phyloP scores from a whole-genome alignment of 2,329 filamentous ascomycete genomes.

The Ophiostoma himal-ulmi region DNA sequence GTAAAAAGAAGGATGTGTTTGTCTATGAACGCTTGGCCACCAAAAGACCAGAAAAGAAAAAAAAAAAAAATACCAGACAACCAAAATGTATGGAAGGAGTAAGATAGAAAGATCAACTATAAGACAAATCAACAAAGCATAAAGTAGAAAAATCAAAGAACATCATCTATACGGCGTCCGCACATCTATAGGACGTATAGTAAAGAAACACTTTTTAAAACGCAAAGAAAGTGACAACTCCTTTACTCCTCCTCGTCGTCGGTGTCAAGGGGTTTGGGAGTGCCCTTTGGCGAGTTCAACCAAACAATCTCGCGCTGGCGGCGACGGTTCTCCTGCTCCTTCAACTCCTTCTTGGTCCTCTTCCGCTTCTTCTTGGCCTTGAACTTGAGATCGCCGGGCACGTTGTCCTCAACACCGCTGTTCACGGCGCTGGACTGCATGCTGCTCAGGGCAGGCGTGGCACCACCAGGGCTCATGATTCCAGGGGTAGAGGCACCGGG shows the following conservation, averaged over 20 bases:
- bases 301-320: constrained; percentile 79
- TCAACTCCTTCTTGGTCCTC: constrained; percentile 92
- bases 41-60: not conserved
- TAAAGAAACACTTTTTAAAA: constrained; percentile 5
- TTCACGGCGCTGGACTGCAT: constrained; percentile 62
- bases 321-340: constrained; percentile 84
- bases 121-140: not conserved
- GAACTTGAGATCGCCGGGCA: constrained; percentile 66
- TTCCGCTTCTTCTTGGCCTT: constrained; percentile 92
- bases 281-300: constrained; percentile 81
- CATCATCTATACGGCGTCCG: not conserved
- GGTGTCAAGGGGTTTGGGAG: constrained; percentile 68
- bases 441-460: constrained; percentile 42
- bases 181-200: not conserved
- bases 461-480: constrained; percentile 32
- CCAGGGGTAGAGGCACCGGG: constrained; percentile 44
- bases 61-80: not conserved
- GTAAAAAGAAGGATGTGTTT: not conserved
- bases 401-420: constrained; percentile 75
- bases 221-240: not conserved
- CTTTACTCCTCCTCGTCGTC: constrained; percentile 57
- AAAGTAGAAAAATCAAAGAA: not conserved
- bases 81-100: not conserved
- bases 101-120: not conserved
- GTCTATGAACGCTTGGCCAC: constrained; percentile 8